phyloP scores from a whole-genome alignment of 495 filamentous ascomycete genomes.

The Hypoxylon trugodes region DNA sequence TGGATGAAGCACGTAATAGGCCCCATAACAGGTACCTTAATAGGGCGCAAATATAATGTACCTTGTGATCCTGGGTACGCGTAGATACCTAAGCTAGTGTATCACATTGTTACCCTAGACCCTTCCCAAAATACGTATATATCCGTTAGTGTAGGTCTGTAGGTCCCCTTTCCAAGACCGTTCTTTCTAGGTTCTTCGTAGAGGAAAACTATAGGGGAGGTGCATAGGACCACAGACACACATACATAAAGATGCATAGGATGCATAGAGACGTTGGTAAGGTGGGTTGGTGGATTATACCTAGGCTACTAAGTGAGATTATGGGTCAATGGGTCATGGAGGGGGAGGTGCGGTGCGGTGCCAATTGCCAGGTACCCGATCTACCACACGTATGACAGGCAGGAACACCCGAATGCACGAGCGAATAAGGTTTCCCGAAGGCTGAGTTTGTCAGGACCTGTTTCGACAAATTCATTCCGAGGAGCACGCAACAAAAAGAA shows the following conservation, averaged over 20 bases:
- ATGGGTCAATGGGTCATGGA: too few relatives aligned
- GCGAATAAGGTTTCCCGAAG: slow-evolving; percentile 39
- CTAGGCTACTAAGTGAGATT: too few relatives aligned
- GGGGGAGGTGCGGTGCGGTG: background rate
- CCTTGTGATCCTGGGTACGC: slow-evolving; percentile 11
- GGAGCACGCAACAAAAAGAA: slow-evolving; percentile 8
- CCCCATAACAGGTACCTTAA: slow-evolving; percentile 39
- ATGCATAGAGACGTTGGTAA: background rate
- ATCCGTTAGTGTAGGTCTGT: too few relatives aligned
- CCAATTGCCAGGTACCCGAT: slow-evolving; percentile 40
- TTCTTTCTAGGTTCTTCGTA: slow-evolving; percentile 28
- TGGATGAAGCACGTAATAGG: slow-evolving; percentile 44
- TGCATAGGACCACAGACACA: background rate
- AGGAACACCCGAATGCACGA: slow-evolving; percentile 36
- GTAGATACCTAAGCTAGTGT: slow-evolving; percentile 20
- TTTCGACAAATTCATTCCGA: slow-evolving; percentile 36
- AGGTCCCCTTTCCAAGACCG: too few relatives aligned
- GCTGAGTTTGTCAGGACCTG: slow-evolving; percentile 33
- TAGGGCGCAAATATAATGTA: slow-evolving; percentile 35
- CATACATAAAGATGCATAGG: background rate
- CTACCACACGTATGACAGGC: slow-evolving; percentile 37
- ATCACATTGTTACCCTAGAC: slow-evolving; percentile 27
- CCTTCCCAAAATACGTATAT: slow-evolving; percentile 17
- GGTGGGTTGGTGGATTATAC: slow-evolving; percentile 5
- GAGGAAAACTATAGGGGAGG: slow-evolving; percentile 30